Percentiles rank a stretch among this genome's conserved stretches.
These are phyloP conservation scores for Globisporangium viniferum DNA, from an alignment of 352 stramenopile genomes.

Conservation along the genomic window DNA sequence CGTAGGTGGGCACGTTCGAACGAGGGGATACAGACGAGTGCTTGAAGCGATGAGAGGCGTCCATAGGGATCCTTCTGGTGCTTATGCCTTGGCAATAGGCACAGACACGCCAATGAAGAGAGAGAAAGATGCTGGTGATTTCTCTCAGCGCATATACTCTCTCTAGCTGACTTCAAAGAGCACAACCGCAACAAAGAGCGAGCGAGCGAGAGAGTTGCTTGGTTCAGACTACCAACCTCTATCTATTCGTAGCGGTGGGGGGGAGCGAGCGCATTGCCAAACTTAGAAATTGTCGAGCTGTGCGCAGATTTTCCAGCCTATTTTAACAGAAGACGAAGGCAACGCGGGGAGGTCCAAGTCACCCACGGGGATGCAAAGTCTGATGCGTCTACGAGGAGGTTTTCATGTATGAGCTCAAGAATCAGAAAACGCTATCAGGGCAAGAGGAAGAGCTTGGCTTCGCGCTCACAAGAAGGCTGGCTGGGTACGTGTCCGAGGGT, in stretches of 20 bases:
- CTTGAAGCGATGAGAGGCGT: conserved; percentile 4
- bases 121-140: too few species aligned
- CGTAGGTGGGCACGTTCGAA: neutral
- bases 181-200: too few species aligned
- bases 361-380: too few species aligned
- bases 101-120: neutral
- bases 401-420: too few species aligned
- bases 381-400: too few species aligned
- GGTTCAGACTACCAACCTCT: too few species aligned
- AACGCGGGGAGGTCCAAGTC: neutral
- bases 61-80: neutral
- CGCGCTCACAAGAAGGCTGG: too few species aligned
- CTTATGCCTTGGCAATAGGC: neutral
- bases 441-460: too few species aligned
- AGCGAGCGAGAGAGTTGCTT: too few species aligned
- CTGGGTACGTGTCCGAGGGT: too few species aligned
- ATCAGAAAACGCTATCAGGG: too few species aligned
- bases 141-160: neutral
- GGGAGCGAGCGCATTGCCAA: neutral
- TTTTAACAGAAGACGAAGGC: neutral
- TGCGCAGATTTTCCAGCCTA: neutral
- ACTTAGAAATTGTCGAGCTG: neutral
- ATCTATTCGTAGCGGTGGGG: too few species aligned
- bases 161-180: neutral
- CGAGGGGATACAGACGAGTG: conserved; percentile 2